Percentiles rank a stretch among this genome's conserved stretches.
Evolutionary conservation across 202 grass and related monocot species (phyloP).

Genomic region (Brachypodium distachyon): DNA sequence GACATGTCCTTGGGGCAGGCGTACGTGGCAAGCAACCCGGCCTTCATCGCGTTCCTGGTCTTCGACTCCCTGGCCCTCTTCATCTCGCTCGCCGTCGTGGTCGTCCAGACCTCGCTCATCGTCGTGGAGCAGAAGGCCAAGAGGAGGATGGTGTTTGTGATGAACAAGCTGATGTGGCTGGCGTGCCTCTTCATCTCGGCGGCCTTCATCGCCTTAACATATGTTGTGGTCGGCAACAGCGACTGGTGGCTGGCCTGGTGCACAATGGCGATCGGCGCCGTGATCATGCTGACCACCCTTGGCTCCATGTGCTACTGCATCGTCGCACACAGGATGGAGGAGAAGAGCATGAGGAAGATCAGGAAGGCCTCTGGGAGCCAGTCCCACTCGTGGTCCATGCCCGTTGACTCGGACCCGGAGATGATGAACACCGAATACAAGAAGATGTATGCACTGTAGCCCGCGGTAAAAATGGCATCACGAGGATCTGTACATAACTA

Average conservation of each 20-base stretch:
- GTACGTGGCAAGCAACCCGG: constrained; percentile 55
- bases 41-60: constrained; percentile 81
- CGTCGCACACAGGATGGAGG: constrained; percentile 60
- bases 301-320: constrained; percentile 94
- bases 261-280: constrained; percentile 77
- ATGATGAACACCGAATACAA: constrained; percentile 74
- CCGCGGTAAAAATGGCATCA: not conserved
- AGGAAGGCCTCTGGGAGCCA: constrained; percentile 57
- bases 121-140: constrained; percentile 94
- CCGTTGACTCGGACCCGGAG: constrained; percentile 61
- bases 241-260: constrained; percentile 94
- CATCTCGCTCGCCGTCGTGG: constrained; percentile 78
- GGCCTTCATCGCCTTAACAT: constrained; percentile 83
- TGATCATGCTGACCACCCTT: constrained; percentile 85
- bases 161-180: constrained; percentile 98
- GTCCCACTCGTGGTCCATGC: constrained; percentile 64
- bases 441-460: constrained; percentile 86
- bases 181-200: constrained; percentile 83
- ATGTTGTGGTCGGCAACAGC: constrained; percentile 58
- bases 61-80: constrained; percentile 91
- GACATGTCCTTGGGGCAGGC: constrained; percentile 61
- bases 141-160: constrained; percentile 92
- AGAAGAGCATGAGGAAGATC: constrained; percentile 72
- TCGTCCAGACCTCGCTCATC: constrained; percentile 90
- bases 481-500: constrained; percentile 15